Evolutionary conservation across 176 grass and related monocot species (phyloP).

Genomic region (Canna indica): DNA sequence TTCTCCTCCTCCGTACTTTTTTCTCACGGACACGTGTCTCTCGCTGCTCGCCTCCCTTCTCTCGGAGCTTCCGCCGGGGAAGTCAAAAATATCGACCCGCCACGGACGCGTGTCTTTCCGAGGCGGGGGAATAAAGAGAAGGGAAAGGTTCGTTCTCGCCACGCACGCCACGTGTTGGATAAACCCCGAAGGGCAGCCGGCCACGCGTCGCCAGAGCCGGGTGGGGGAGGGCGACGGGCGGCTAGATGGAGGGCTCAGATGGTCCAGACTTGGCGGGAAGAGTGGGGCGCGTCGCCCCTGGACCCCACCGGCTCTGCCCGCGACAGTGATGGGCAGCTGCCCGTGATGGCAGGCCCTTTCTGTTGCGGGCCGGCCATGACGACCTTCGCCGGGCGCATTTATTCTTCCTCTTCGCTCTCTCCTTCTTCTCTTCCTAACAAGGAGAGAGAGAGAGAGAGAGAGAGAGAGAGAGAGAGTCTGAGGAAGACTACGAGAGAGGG

Average conservation of each 20-base stretch:
- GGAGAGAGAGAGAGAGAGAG: too few species aligned
- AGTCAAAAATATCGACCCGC: background rate
- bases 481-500: background rate
- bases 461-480: too few species aligned
- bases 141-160: background rate
- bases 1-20: too few species aligned
- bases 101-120: background rate
- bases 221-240: background rate
- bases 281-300: too few species aligned
- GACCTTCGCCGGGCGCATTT: background rate
- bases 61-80: background rate
- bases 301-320: background rate
- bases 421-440: too few species aligned
- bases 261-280: too few species aligned
- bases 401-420: too few species aligned
- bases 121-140: background rate
- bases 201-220: background rate
- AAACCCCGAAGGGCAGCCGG: too few species aligned
- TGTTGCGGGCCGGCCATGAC: background rate
- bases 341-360: background rate
- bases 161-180: background rate
- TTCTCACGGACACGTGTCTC: background rate
- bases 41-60: too few species aligned
- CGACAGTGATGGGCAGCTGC: conserved; percentile 1
- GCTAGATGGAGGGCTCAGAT: background rate